Evolutionary conservation across 352 stramenopile species (phyloP), one percentile per base, ranked within the genome.

Genomic region (Phytophthora palmivora): DNA sequence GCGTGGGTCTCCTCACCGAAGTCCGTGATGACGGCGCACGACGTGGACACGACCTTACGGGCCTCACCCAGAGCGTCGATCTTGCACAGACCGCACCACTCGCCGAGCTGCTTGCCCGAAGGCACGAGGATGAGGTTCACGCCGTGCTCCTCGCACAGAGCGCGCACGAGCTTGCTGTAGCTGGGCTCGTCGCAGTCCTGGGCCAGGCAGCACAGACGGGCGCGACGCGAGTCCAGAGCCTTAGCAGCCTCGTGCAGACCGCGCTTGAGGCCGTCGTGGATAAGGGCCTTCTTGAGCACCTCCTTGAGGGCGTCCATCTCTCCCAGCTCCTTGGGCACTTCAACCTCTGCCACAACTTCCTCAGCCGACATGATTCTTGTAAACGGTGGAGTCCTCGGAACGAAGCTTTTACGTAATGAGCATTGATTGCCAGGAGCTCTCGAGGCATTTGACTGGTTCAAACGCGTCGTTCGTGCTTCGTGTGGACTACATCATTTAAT

Each of bases 111-210:
- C 87, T 99, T 98, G 67, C 96, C 92, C 68, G 85, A 92, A 16
- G 91, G 88, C 49, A 97, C 89, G 67, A 97, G 84, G 72, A 98
- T 97, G 76, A 98, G 88, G 83, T 96, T 96, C 71, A 98, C 90
- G 74, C 92, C 87, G 79, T 97, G 89, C 78, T 97, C 89, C 66
- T 96, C 87, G 82, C 92, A 98, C 59, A 98, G 81, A 52, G 97
- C 97, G 70, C 96, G 96, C 70, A 99, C 97, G 69, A 99, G 91
- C 87, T 99, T 99, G 75, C 95, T 98, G 96, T 99, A 99, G 79
- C 98, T 98, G 45, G 97, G 96, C 78, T 99, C 98, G 79, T 99
- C 98, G 89, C 98, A 99, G 88, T 99, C 97, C 82, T 99, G 98
- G 63, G 97, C 93, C 43, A 99, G 93, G 82, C 96, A 99, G 90